Evolutionary conservation across 2,329 filamentous ascomycete genomes (phyloP).

Genomic region (Beauveria bassiana): DNA sequence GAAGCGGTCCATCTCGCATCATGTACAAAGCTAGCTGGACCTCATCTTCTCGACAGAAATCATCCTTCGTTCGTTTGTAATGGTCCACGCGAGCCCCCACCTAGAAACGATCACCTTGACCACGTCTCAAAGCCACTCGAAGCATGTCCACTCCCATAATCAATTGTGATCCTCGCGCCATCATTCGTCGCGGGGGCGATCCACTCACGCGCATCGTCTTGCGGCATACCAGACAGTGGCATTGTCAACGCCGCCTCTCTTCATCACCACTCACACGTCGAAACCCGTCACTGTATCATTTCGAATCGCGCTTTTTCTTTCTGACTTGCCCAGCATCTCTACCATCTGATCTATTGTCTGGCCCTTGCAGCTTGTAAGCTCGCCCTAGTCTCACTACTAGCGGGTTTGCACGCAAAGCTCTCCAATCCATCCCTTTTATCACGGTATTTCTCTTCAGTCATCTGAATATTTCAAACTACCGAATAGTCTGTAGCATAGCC

Average conservation of each 20-base stretch:
- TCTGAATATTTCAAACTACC: too few species aligned
- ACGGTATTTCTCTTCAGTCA: too few species aligned
- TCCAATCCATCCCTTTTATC: too few species aligned
- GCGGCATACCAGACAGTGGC: constrained; percentile 1
- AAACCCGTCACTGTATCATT: not conserved
- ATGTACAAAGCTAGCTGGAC: too few species aligned
- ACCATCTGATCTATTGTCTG: not conserved
- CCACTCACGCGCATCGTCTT: constrained; percentile 2
- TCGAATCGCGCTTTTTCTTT: too few species aligned
- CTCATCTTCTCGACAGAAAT: not conserved
- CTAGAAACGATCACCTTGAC: not conserved
- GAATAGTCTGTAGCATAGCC: too few species aligned
- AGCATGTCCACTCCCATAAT: not conserved
- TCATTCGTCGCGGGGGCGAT: not conserved
- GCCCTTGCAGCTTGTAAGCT: not conserved
- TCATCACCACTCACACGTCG: not conserved
- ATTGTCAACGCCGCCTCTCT: not conserved
- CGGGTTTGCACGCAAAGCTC: not conserved
- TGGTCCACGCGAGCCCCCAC: not conserved
- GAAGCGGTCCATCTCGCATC: not conserved
- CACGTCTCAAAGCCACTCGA: not conserved
- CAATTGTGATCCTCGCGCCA: not conserved
- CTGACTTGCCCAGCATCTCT: too few species aligned
- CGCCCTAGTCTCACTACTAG: not conserved
- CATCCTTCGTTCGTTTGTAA: not conserved